These are phyloP conservation scores for Cordyceps javanica DNA, from an alignment of 2,329 filamentous ascomycete genomes.

Conservation along the genomic window DNA sequence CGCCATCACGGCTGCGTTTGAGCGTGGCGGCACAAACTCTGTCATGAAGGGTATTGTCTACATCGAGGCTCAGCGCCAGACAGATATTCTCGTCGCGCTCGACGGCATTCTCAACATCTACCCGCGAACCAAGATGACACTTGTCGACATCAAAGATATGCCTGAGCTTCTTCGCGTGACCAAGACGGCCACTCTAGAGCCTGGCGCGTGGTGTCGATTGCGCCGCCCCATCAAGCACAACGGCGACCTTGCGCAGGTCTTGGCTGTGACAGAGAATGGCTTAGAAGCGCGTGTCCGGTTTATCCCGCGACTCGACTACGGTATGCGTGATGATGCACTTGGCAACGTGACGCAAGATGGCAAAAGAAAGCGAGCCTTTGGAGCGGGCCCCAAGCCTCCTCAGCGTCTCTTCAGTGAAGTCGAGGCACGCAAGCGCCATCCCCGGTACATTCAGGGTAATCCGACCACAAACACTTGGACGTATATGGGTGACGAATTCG, in stretches of 20 bases:
- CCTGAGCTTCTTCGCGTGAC: slow-evolving; percentile 87
- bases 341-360: slow-evolving; percentile 44
- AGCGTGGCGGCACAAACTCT: slow-evolving; percentile 69
- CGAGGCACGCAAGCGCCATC: slow-evolving; percentile 85
- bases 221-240: slow-evolving; percentile 73
- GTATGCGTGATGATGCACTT: slow-evolving; percentile 67
- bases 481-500: slow-evolving; percentile 83
- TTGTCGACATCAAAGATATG: slow-evolving; percentile 96
- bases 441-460: slow-evolving; percentile 56
- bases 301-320: slow-evolving; percentile 89
- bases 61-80: slow-evolving; percentile 81
- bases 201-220: slow-evolving; percentile 88
- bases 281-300: slow-evolving; percentile 80
- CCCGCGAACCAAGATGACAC: slow-evolving; percentile 74
- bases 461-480: slow-evolving; percentile 74
- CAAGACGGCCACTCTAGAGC: slow-evolving; percentile 78
- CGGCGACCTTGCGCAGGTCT: slow-evolving; percentile 84
- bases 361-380: slow-evolving; percentile 72
- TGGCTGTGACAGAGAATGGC: slow-evolving; percentile 89
- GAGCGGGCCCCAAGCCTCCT: slow-evolving; percentile 65
- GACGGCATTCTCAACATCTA: slow-evolving; percentile 87
- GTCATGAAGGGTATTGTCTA: slow-evolving; percentile 94
- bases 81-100: slow-evolving; percentile 75
- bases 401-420: slow-evolving; percentile 88
- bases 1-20: slow-evolving; percentile 84